Evolutionary conservation across 495 filamentous ascomycete genomes (phyloP), one percentile per base, ranked within the genome.

Genomic region (Lasiosphaeria ovina): DNA sequence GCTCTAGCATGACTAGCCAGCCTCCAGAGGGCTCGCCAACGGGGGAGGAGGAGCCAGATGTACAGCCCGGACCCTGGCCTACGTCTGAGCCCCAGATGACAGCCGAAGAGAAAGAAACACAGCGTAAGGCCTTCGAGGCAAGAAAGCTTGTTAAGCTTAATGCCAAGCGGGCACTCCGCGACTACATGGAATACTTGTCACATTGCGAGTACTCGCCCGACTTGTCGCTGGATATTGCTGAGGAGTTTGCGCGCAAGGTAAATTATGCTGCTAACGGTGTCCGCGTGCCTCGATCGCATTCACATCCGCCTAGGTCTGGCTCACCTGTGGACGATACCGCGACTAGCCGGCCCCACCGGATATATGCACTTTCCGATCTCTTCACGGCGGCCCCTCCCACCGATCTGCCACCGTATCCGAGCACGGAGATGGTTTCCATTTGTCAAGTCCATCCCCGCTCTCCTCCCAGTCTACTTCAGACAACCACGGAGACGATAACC

Each of bases 201-300:
- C 77, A 85, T 61, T 88, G 91, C 59, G 87, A 92, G 65, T 92
- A 92, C 69, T 89, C 89, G 3, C 86, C 89, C 1, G 84, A 89
- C 51, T 69, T 90, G 24, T 78, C 85, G 24, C 70, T 84, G 35
- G 82, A 86, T 50, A 76, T 86, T 32, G 82, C 83, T 32, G 82
- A 89, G 63, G 87, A 89, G 11, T 89, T 89, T 66, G 74, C 87
- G 38, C 82, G 79, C 44, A 85, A 84, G 58, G 81, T 89, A 5
- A 85, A 85, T 62, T 77, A 77, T 57, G 77, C 81, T 7, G 79
- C 83, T n/a, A 59, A 77, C 58, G 63, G 72, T 59, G 40, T 58
- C 50, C 62, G 72, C 62, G 49, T 62, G 54, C 58, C 69, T n/a
- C 60, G 70, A 36, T 55, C 64, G 3, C 48, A 62, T 12, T 42